These are phyloP conservation scores for Cyclanthera cordifolia DNA, from an alignment of 306 rosid species.

Conservation along the genomic window DNA sequence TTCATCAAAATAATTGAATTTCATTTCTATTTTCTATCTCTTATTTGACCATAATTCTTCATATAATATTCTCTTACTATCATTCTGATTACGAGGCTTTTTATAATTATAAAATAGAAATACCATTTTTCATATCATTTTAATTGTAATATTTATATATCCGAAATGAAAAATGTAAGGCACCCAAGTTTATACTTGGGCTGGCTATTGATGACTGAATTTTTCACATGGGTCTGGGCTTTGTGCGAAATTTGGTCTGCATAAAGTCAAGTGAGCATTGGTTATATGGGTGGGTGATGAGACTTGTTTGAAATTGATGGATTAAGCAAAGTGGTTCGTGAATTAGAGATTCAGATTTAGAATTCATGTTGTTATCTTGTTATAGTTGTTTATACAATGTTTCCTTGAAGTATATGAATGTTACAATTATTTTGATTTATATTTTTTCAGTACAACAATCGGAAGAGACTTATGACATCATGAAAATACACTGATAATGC, in stretches of 20 bases:
- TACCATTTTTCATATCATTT: not conserved
- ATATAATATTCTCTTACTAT: not conserved
- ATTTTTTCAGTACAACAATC: too few relatives aligned
- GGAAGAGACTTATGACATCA: too few relatives aligned
- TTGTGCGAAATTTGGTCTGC: not conserved
- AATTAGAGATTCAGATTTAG: too few relatives aligned
- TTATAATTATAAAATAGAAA: not conserved
- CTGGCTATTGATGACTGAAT: not conserved
- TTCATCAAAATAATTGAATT: not conserved
- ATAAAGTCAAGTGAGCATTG: too few relatives aligned
- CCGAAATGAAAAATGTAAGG: not conserved
- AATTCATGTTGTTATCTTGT: too few relatives aligned
- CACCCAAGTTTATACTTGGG: conserved; percentile 2
- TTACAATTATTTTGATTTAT: too few relatives aligned
- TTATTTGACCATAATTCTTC: not conserved
- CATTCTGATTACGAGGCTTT: not conserved
- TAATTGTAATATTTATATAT: not conserved
- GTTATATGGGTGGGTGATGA: too few relatives aligned
- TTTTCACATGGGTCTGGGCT: not conserved
- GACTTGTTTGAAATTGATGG: too few relatives aligned
- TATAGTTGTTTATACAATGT: too few relatives aligned
- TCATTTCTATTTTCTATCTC: not conserved
- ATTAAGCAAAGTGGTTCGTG: too few relatives aligned
- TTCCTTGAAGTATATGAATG: too few relatives aligned
- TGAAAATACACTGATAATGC: too few relatives aligned